Base-by-base conservation (phyloP, 306 rosid genomes). In the Dalbergia oliveri region DNA sequence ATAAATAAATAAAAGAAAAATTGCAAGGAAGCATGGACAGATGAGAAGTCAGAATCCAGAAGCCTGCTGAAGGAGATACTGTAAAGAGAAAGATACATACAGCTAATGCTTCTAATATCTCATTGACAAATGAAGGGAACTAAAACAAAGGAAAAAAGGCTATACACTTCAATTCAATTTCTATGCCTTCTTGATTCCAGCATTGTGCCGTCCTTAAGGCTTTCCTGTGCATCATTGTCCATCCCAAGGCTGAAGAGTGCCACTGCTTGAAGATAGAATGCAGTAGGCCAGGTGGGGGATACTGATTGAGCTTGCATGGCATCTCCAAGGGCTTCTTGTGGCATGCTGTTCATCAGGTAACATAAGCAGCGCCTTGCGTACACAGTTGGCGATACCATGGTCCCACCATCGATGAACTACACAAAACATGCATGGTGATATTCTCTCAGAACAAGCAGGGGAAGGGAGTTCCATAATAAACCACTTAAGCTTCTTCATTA, bases 321-420 rank as follows among this genome's bases (percentile, higher is more conserved):
- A 76, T 93, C 98, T 78, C 94, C 98, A 23, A 93, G 91, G 79
- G 97, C 98, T 87, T 88, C 98, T 87, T 91, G 97, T 33, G 90
- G 83, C 94, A 84, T 91, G 53, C 87, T 92, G 41, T 69, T 91
- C 91, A 88, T 90, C 85, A 93, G 79, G 87, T 91, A 93, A 79
- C 97, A 89, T 76, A 93, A 83, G 89, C 93, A 85, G 34, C 97
- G 94, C 82, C 97, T 90, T 3, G 92, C 98, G 51, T 89, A 87
- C 21, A 85, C 94, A 0, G 98, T 93, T 61, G 97, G 97, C 1
- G 98, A 93, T 75, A 93, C 81, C 94, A 93, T 90, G 9, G 93
- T 91, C 51, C 94, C 98, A 6, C 89, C 92, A 18, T 93, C 94
- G 1, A 91, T 89, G 89, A 93, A 93, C 98, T 91, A 83, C 81